Conservation (phyloP, 2,329 filamentous ascomycete species). For the Fusarium dimerum region DNA sequence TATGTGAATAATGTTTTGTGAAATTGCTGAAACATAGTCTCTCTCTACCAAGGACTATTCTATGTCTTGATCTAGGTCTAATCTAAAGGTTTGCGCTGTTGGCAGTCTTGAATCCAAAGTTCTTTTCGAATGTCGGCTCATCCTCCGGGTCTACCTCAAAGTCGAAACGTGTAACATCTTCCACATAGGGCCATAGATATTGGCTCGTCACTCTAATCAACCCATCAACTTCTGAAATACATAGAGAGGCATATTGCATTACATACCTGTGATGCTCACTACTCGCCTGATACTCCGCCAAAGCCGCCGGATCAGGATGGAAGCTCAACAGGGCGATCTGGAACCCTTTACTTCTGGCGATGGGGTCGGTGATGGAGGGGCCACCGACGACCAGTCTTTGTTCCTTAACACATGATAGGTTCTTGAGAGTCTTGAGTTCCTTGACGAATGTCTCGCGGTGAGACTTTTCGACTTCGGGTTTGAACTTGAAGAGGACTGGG, state of each 20-base stretch:
- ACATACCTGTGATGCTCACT: conserved; percentile 50
- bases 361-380: conserved; percentile 52
- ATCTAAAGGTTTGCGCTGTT: no score
- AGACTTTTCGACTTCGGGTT: conserved; percentile 39
- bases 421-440: conserved; percentile 51
- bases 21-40: no score
- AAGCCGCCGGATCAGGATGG: conserved; percentile 45
- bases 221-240: background rate
- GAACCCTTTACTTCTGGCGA: conserved; percentile 54
- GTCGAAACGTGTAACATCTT: conserved; percentile 55
- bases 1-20: no score
- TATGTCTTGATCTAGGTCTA: no score
- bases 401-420: conserved; percentile 48
- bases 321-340: conserved; percentile 54
- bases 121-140: conserved; percentile 28
- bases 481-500: conserved; percentile 53
- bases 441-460: conserved; percentile 47
- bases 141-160: conserved; percentile 50
- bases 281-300: conserved; percentile 54
- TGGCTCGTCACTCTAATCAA: conserved; percentile 48
- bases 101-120: conserved; percentile 5
- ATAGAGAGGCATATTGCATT: accelerated
- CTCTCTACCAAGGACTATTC: no score
- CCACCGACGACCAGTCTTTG: conserved; percentile 53
- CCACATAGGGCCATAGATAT: conserved; percentile 53